Conservation (phyloP, 1,139 yeast species). For the Scheffersomyces titani region DNA sequence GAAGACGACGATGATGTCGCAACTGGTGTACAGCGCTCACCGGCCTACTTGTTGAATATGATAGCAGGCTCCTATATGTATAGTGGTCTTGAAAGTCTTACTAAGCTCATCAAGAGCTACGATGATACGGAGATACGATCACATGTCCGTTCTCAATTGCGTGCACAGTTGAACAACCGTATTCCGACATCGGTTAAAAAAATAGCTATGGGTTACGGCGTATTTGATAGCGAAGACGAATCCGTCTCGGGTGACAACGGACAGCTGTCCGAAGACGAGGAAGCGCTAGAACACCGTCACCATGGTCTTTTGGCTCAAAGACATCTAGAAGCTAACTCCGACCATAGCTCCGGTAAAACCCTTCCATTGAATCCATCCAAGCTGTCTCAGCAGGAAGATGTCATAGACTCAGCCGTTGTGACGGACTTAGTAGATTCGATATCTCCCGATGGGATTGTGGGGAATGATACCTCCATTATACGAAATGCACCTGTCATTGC, state of each 20-base stretch:
- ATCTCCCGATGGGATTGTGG: not conserved
- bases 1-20: slow-evolving; percentile 20
- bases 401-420: not conserved
- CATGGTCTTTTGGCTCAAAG: not conserved
- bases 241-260: not conserved
- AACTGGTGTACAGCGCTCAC: slow-evolving; percentile 15
- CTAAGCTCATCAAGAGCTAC: slow-evolving; percentile 2
- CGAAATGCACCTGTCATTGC: no score
- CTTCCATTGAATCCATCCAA: slow-evolving; percentile 1
- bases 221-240: not conserved
- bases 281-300: not conserved
- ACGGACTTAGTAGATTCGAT: not conserved
- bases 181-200: not conserved
- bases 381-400: not conserved
- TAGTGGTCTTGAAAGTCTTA: slow-evolving; percentile 14
- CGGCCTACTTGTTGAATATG: slow-evolving; percentile 18
- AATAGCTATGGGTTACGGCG: not conserved
- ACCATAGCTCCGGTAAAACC: not conserved
- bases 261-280: not conserved
- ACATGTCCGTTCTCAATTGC: not conserved
- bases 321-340: not conserved
- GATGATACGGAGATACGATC: not conserved
- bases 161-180: not conserved
- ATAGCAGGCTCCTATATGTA: slow-evolving; percentile 19
- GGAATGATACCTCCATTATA: not conserved